These are phyloP conservation scores for Gastrodia elata DNA, from an alignment of 106 monocot genomes.

Conservation along the genomic window DNA sequence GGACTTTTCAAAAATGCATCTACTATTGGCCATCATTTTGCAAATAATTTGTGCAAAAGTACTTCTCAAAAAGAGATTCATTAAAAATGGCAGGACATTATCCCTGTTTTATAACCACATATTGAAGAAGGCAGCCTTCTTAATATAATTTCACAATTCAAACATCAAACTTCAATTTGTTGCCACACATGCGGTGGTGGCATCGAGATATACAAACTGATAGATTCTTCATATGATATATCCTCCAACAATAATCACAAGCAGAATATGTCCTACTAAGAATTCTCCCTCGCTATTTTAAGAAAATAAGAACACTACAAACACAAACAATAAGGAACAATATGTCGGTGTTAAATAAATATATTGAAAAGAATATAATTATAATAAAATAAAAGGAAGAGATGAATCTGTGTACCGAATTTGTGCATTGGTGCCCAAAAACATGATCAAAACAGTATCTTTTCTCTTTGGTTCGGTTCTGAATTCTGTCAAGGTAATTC, in stretches of 20 bases:
- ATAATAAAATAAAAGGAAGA: not conserved
- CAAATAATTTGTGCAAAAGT: no score
- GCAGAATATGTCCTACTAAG: not conserved
- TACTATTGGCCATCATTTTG: no score
- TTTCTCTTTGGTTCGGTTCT: slow-evolving; percentile 91
- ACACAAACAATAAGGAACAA: not conserved
- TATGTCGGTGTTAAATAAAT: not conserved
- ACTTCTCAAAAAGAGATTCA: no score
- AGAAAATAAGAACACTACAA: not conserved
- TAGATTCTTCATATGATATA: no score
- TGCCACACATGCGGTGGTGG: no score
- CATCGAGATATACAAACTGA: no score
- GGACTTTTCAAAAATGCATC: no score
- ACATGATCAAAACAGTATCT: slow-evolving; percentile 90
- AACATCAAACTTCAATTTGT: no score
- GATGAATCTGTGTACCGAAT: slow-evolving; percentile 35
- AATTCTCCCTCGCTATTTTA: not conserved
- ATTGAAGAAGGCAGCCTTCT: no score
- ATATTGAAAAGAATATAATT: not conserved
- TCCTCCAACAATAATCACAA: not conserved
- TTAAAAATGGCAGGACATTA: no score
- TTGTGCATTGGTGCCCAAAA: slow-evolving; percentile 68
- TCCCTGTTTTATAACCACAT: no score
- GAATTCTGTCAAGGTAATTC: slow-evolving; percentile 84
- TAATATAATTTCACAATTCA: no score